Conservation (phyloP, 805 yeast species). For the Kluyveromyces dobzhanskii region DNA sequence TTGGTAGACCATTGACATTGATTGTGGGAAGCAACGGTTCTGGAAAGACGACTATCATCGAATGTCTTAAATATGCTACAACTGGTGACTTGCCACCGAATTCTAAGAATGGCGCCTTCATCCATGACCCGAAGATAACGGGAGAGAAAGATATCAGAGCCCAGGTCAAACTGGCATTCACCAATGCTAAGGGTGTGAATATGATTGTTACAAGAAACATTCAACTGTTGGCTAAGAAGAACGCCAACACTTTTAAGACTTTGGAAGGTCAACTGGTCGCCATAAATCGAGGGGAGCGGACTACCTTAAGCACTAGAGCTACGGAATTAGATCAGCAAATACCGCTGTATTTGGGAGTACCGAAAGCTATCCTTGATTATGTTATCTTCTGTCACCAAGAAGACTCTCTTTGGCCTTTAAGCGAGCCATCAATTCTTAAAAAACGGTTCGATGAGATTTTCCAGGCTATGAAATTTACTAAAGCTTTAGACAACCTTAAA, state of each 20-base stretch:
- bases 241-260: constrained; percentile 72
- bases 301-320: constrained; percentile 70
- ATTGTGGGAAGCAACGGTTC: constrained; percentile 96
- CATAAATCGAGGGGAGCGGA: constrained; percentile 54
- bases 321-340: constrained; percentile 77
- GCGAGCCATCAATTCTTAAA: constrained; percentile 83
- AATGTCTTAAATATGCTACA: constrained; percentile 86
- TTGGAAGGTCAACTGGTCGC: constrained; percentile 80
- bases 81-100: constrained; percentile 96
- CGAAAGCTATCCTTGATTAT: constrained; percentile 78
- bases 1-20: constrained; percentile 82
- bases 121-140: constrained; percentile 81
- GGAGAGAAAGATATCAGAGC: constrained; percentile 76
- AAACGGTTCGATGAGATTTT: constrained; percentile 94
- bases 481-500: constrained; percentile 77
- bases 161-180: constrained; percentile 82
- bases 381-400: constrained; percentile 98
- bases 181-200: constrained; percentile 58
- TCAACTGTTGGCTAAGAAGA: constrained; percentile 59
- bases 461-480: constrained; percentile 89
- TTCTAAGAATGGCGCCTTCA: constrained; percentile 90
- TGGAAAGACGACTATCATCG: constrained; percentile 94
- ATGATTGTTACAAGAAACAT: constrained; percentile 85
- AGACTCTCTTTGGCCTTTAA: constrained; percentile 91
- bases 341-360: constrained; percentile 80